Conservation (phyloP, 192 early-diverging fungal species). For the Backusella liffmaniae region DNA sequence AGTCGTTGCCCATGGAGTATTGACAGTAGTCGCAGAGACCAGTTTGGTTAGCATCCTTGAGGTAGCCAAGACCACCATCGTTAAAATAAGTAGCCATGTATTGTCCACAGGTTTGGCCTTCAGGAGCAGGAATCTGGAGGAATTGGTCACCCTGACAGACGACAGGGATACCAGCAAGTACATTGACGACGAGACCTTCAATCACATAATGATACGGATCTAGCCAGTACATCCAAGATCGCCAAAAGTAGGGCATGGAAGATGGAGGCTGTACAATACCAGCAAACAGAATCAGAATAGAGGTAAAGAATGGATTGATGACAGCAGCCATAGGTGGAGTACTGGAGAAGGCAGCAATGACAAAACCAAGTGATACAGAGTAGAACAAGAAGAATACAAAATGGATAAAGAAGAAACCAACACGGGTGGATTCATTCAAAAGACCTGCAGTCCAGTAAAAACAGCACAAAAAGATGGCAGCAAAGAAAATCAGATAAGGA, state of each 20-base stretch:
- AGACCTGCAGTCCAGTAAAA: slow-evolving; percentile 78
- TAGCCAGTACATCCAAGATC: slow-evolving; percentile 64
- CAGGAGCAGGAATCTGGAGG: slow-evolving; percentile 49
- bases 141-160: slow-evolving; percentile 52
- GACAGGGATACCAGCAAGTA: slow-evolving; percentile 51
- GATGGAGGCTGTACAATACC: slow-evolving; percentile 63
- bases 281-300: slow-evolving; percentile 66
- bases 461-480: slow-evolving; percentile 62
- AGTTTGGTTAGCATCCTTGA: neutral
- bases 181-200: slow-evolving; percentile 61
- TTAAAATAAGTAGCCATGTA: slow-evolving; percentile 38
- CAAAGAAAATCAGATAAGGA: slow-evolving; percentile 62
- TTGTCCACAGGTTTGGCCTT: slow-evolving; percentile 57
- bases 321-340: slow-evolving; percentile 56
- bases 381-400: slow-evolving; percentile 61
- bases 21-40: slow-evolving; percentile 65
- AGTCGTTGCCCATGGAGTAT: slow-evolving; percentile 57
- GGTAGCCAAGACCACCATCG: slow-evolving; percentile 7
- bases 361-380: slow-evolving; percentile 66
- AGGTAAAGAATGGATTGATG: slow-evolving; percentile 67
- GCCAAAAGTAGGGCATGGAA: slow-evolving; percentile 67
- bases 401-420: slow-evolving; percentile 65
- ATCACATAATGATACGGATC: slow-evolving; percentile 67
- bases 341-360: slow-evolving; percentile 64
- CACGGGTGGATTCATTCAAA: slow-evolving; percentile 42